phyloP scores from a whole-genome alignment of 306 rosid genomes.

The Fagus crenata region DNA sequence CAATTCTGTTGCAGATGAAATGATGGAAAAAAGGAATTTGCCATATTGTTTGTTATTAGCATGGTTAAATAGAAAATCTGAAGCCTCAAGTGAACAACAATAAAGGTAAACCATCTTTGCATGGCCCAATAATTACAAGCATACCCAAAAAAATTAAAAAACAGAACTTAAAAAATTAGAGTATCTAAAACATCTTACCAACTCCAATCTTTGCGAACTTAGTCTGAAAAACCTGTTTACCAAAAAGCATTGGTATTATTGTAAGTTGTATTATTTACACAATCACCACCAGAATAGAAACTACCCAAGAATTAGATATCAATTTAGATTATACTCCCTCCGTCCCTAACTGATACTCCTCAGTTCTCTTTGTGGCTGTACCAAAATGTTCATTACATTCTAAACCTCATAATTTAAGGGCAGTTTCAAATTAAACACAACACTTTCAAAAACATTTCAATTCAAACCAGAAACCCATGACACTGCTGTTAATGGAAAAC shows the following conservation, averaged over 20 bases:
- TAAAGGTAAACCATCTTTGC: slow-evolving; percentile 9
- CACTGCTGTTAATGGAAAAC: no score
- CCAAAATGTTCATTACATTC: no score
- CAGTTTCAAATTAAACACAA: no score
- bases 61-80: slow-evolving; percentile 3
- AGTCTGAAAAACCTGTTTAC: slow-evolving; percentile 83
- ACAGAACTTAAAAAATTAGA: slow-evolving; percentile 4
- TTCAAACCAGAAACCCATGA: no score
- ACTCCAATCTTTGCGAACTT: slow-evolving; percentile 85
- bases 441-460: no score
- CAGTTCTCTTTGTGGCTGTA: no score
- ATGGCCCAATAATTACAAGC: background rate
- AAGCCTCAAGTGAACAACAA: background rate
- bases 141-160: slow-evolving; percentile 8
- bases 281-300: slow-evolving; percentile 21
- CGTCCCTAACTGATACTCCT: no score
- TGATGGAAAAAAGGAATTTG: slow-evolving; percentile 10
- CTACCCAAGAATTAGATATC: slow-evolving; percentile 8
- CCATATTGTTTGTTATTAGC: background rate
- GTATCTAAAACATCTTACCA: slow-evolving; percentile 54
- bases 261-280: slow-evolving; percentile 12
- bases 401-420: no score
- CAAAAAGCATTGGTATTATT: slow-evolving; percentile 31
- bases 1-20: slow-evolving; percentile 17
- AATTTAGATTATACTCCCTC: slow-evolving; percentile 6